phyloP scores from a whole-genome alignment of 768 basidiomycete species.

The Guyanaporus albipodus region DNA sequence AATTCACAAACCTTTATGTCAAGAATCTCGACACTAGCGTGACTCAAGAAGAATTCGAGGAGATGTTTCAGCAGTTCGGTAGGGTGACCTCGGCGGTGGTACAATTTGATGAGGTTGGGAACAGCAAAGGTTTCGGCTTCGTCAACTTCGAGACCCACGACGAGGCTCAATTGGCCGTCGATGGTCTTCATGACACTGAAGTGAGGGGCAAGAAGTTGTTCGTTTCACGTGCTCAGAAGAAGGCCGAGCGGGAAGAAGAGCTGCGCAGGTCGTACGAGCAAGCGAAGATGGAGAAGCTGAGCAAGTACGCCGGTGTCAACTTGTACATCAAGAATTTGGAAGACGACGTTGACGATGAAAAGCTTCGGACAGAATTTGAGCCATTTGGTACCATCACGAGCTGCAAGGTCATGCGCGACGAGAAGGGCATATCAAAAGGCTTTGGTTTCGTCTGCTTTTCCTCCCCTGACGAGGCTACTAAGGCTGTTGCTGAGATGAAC shows the following conservation, averaged over 20 bases:
- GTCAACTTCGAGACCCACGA: slow-evolving; percentile 96
- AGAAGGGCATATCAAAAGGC: slow-evolving; percentile 88
- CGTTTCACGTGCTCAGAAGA: slow-evolving; percentile 97
- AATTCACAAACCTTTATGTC: slow-evolving; percentile 98
- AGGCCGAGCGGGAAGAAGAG: slow-evolving; percentile 97
- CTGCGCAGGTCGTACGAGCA: slow-evolving; percentile 90
- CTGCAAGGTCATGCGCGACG: slow-evolving; percentile 99
- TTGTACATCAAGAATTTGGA: slow-evolving; percentile 99
- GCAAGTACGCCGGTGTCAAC: slow-evolving; percentile 99
- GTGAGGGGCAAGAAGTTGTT: slow-evolving; percentile 85
- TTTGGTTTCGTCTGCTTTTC: slow-evolving; percentile 99
- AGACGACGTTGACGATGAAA: slow-evolving; percentile 96
- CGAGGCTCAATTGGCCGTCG: slow-evolving; percentile 86
- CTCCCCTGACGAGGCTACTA: slow-evolving; percentile 96
- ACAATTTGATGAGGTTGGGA: slow-evolving; percentile 81
- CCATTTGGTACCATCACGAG: slow-evolving; percentile 96
- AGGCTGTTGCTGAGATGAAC: slow-evolving; percentile 99
- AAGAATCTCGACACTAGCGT: slow-evolving; percentile 92
- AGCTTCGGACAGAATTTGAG: slow-evolving; percentile 94
- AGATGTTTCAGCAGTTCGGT: slow-evolving; percentile 75
- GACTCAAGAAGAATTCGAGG: slow-evolving; percentile 80
- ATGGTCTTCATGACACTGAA: slow-evolving; percentile 83
- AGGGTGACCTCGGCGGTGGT: slow-evolving; percentile 86
- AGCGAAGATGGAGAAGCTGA: slow-evolving; percentile 94
- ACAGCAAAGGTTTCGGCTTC: slow-evolving; percentile 96